Evolutionary conservation across 306 rosid species (phyloP).

Genomic region (Herpetospermum pedunculosum): DNA sequence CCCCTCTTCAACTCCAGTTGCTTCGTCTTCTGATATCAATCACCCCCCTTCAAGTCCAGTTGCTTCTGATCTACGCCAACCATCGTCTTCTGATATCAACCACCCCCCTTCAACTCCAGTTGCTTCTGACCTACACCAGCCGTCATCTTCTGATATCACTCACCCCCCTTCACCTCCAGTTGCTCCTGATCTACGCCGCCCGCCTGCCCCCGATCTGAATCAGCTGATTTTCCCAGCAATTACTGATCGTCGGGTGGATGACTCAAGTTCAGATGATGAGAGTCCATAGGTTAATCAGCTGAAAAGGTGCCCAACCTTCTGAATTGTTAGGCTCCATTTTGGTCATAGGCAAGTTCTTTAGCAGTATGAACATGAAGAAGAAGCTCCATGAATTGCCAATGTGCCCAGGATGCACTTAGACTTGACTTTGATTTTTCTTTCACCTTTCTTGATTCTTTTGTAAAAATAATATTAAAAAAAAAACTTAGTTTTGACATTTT

Average conservation of each 20-base stretch:
- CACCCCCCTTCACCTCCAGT: slow-evolving; percentile 1
- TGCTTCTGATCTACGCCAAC: neutral
- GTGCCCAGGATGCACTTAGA: neutral
- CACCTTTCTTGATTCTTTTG: slow-evolving; percentile 1
- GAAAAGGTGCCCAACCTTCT: slow-evolving; percentile 5
- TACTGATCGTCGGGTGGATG: slow-evolving; percentile 39
- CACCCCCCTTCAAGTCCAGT: slow-evolving; percentile 18
- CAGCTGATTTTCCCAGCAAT: slow-evolving; percentile 49
- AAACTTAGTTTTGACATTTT: neutral
- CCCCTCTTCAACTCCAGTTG: slow-evolving; percentile 5
- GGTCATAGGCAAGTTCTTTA: neutral
- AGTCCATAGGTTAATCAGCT: slow-evolving; percentile 34
- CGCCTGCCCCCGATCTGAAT: slow-evolving; percentile 26
- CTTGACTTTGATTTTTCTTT: neutral
- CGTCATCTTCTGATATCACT: slow-evolving; percentile 11
- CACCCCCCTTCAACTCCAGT: neutral
- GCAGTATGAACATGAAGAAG: neutral
- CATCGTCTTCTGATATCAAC: neutral
- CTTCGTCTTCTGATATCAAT: slow-evolving; percentile 17
- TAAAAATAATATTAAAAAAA: too few relatives aligned
- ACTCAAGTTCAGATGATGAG: slow-evolving; percentile 81
- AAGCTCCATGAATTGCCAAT: slow-evolving; percentile 4
- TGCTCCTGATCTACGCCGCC: slow-evolving; percentile 6
- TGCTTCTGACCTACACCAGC: too few relatives aligned
- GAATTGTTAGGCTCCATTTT: neutral